phyloP scores from a whole-genome alignment of 106 monocot species.

The Narthecium ossifragum region DNA sequence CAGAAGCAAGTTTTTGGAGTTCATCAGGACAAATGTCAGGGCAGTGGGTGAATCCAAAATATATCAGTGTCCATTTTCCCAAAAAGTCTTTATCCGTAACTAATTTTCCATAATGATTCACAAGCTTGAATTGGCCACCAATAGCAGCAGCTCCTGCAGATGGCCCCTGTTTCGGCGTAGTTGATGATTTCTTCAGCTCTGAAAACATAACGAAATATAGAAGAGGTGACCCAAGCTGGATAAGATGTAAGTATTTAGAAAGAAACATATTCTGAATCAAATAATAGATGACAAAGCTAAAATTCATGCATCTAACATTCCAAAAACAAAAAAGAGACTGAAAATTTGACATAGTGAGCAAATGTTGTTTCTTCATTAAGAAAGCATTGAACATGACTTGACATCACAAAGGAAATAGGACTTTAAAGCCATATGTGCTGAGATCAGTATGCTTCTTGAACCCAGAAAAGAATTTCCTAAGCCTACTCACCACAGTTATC shows the following conservation, averaged over 20 bases:
- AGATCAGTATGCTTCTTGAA: too few relatives aligned
- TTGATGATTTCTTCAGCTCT: conserved; percentile 66
- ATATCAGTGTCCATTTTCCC: conserved; percentile 90
- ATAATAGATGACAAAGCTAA: too few relatives aligned
- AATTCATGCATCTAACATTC: too few relatives aligned
- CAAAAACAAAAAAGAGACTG: too few relatives aligned
- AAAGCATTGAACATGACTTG: too few relatives aligned
- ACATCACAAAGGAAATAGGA: too few relatives aligned
- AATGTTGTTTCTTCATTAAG: too few relatives aligned
- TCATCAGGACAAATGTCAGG: conserved; percentile 99
- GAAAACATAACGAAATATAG: conserved; percentile 1
- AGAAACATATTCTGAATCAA: too few relatives aligned
- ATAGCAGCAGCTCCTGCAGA: conserved; percentile 88
- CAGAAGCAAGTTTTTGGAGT: conserved; percentile 74
- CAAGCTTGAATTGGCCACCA: conserved; percentile 81
- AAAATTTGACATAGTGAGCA: too few relatives aligned
- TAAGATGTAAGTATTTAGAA: too few relatives aligned
- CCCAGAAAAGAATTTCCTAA: background rate
- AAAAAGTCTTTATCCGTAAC: conserved; percentile 79
- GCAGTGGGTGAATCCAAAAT: conserved; percentile 98
- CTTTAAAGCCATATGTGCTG: too few relatives aligned
- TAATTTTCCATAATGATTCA: conserved; percentile 71
- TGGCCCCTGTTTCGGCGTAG: conserved; percentile 64
- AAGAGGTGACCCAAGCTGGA: too few relatives aligned
- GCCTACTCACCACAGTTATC: conserved; percentile 28